Conservation (phyloP, 805 yeast species). For the Ogataea sp. region DNA sequence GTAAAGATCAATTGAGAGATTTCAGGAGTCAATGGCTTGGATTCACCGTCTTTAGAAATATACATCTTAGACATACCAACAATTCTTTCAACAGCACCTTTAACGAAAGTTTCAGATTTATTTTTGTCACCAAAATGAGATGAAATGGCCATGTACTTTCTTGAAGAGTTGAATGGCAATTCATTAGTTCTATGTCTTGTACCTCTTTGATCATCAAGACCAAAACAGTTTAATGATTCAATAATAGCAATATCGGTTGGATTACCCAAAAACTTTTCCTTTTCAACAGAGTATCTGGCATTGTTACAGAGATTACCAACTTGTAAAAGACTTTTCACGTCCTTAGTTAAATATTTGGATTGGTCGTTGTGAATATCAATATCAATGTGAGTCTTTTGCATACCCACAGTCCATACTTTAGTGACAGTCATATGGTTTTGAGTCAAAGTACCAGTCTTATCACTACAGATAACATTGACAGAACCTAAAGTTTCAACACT, state of each 20-base stretch:
- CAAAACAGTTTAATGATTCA: constrained; percentile 65
- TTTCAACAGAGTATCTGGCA: constrained; percentile 59
- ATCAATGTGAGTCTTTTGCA: constrained; percentile 25
- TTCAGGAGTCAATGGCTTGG: constrained; percentile 48
- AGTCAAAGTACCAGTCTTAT: constrained; percentile 86
- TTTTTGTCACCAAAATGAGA: constrained; percentile 50
- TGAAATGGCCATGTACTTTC: constrained; percentile 88
- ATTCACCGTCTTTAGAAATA: constrained; percentile 49
- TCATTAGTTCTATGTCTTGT: constrained; percentile 57
- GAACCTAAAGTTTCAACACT: constrained; percentile 94
- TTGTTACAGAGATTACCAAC: constrained; percentile 73
- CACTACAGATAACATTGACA: constrained; percentile 88
- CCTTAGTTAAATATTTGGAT: constrained; percentile 41
- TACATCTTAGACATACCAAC: constrained; percentile 53
- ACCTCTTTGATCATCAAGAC: constrained; percentile 61
- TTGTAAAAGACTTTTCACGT: constrained; percentile 48
- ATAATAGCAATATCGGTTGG: constrained; percentile 92
- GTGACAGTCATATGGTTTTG: constrained; percentile 88
- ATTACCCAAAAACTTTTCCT: constrained; percentile 73
- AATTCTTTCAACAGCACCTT: constrained; percentile 86
- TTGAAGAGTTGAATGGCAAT: constrained; percentile 72
- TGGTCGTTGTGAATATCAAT: constrained; percentile 39
- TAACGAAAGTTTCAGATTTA: constrained; percentile 57
- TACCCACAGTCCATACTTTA: constrained; percentile 72
- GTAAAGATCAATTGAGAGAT: constrained; percentile 38